These are phyloP conservation scores for Funneliformis mosseae DNA, from an alignment of 192 early-diverging fungal genomes.

Conservation along the genomic window DNA sequence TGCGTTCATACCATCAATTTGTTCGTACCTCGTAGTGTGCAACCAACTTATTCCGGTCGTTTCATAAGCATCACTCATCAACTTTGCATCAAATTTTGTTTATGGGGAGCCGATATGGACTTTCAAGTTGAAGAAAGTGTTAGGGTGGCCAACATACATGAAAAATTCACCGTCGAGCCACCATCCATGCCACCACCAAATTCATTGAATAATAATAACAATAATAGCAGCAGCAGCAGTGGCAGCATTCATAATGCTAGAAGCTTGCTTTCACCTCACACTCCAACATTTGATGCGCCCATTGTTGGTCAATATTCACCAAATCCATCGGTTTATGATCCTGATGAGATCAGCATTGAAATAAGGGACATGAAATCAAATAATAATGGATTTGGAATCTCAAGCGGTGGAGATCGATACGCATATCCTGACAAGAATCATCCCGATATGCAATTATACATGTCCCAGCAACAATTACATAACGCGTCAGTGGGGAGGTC, in stretches of 20 bases:
- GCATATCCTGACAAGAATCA: background rate
- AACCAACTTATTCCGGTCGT: constrained; percentile 32
- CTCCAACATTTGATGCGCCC: background rate
- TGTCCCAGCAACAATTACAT: background rate
- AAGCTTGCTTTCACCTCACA: background rate
- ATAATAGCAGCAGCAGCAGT: background rate
- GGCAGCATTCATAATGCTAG: background rate
- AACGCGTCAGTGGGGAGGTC: background rate
- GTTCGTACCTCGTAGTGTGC: constrained; percentile 28
- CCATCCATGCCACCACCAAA: too few species aligned
- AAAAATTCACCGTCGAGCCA: background rate
- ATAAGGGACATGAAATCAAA: background rate
- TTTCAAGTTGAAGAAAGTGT: constrained; percentile 33
- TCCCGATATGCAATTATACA: background rate
- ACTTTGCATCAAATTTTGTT: constrained; percentile 26
- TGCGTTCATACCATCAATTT: constrained; percentile 29
- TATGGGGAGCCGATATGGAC: constrained; percentile 31
- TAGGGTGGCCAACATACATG: constrained; percentile 30
- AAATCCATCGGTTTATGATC: background rate
- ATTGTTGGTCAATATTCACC: background rate
- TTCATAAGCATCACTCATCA: constrained; percentile 33
- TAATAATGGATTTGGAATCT: too few species aligned
- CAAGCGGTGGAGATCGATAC: too few species aligned
- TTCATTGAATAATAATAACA: background rate
- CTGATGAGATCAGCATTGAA: background rate